phyloP scores from a whole-genome alignment of 306 rosid species.

The Parietaria judaica region DNA sequence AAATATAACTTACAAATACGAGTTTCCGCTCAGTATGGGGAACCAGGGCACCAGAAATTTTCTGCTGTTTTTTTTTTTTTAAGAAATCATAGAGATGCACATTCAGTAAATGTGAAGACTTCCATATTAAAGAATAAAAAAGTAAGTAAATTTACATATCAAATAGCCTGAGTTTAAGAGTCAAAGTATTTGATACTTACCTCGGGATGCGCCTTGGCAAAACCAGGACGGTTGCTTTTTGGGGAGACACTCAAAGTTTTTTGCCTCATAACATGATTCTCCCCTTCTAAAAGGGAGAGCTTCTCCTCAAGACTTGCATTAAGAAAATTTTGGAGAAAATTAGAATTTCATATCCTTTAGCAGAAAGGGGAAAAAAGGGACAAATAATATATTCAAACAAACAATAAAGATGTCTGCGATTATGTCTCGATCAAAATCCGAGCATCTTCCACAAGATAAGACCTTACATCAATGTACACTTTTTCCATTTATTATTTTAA shows the following conservation, averaged over 20 bases:
- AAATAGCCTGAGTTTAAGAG: too few species aligned
- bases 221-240: conserved; percentile 51
- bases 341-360: not conserved
- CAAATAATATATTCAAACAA: too few species aligned
- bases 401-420: too few species aligned
- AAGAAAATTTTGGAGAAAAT: not conserved
- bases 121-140: not conserved
- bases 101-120: not conserved
- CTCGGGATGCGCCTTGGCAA: conserved; percentile 58
- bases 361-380: too few species aligned
- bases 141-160: too few species aligned
- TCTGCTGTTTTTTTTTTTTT: conserved; percentile 42
- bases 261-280: conserved; percentile 80
- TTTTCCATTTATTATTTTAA: not conserved
- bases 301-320: conserved; percentile 67
- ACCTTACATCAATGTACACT: not conserved
- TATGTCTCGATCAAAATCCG: too few species aligned
- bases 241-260: conserved; percentile 60
- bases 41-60: conserved; percentile 44
- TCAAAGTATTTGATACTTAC: conserved; percentile 27
- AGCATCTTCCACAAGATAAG: not conserved
- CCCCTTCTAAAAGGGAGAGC: conserved; percentile 56
- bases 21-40: conserved; percentile 52
- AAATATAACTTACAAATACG: conserved; percentile 45
- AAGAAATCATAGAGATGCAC: conserved; percentile 13